A percentile compares a stretch with the other conserved stretches of the same genome.
Conservation (phyloP, 257 asterid genomes). For the Thymus mandschuricus region DNA sequence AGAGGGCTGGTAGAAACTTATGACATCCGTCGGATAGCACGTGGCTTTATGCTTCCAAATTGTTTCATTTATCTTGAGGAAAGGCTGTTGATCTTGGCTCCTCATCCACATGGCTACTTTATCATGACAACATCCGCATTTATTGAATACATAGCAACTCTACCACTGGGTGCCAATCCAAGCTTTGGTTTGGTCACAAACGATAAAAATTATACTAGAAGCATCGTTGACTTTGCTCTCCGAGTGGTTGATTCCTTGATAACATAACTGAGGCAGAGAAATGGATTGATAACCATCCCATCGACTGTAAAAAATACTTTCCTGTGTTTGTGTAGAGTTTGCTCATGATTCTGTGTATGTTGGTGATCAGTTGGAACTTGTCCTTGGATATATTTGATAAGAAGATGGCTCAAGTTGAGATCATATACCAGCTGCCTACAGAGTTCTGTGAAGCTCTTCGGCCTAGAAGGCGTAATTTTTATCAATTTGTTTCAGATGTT, state of each 20-base stretch:
- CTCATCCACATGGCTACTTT: constrained; percentile 33
- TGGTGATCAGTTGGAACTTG: constrained; percentile 44
- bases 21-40: constrained; percentile 30
- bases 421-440: constrained; percentile 38
- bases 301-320: constrained; percentile 24
- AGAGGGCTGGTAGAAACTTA: constrained; percentile 44
- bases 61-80: constrained; percentile 66
- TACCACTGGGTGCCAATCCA: constrained; percentile 26
- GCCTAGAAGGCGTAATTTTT: background rate
- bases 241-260: constrained; percentile 23
- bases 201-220: background rate
- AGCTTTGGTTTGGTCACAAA: constrained; percentile 7
- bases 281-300: constrained; percentile 38
- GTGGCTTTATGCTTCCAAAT: constrained; percentile 48
- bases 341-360: constrained; percentile 40
- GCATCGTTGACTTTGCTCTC: constrained; percentile 21
- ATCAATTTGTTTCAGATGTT: constrained; percentile 9
- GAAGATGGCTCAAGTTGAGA: constrained; percentile 8
- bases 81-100: constrained; percentile 48
- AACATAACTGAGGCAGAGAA: background rate
- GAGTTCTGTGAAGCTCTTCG: constrained; percentile 40
- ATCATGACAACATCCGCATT: constrained; percentile 51
- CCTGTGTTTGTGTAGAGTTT: constrained; percentile 43
- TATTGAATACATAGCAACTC: constrained; percentile 45
- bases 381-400: constrained; percentile 13